These are phyloP conservation scores for Porodaedalea pini DNA, from an alignment of 1,284 basidiomycete genomes.

Conservation along the genomic window DNA sequence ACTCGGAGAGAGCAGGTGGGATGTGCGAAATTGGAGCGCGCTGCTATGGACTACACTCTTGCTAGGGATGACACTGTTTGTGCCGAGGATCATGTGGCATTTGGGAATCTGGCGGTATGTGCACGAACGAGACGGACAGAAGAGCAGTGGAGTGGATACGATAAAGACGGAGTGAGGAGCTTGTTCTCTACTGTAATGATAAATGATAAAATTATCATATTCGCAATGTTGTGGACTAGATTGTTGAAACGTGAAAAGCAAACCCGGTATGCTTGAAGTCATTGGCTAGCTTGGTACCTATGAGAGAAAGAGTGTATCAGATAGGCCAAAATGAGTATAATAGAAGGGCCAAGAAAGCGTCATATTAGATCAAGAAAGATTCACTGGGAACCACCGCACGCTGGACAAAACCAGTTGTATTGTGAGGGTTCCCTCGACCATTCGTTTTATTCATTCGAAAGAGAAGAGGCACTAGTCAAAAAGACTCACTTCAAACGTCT, in stretches of 20 bases:
- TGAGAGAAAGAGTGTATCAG: no score
- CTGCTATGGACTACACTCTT: constrained; percentile 65
- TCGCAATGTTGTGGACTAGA: background rate
- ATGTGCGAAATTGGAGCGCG: constrained; percentile 55
- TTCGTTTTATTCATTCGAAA: constrained; percentile 61
- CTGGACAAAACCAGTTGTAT: constrained; percentile 25
- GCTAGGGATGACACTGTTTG: constrained; percentile 59
- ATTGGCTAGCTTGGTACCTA: no score
- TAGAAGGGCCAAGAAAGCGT: constrained; percentile 33
- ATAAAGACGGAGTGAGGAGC: background rate
- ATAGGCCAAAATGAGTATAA: no score
- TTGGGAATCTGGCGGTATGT: constrained; percentile 69
- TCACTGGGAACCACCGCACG: constrained; percentile 49
- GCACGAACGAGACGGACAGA: constrained; percentile 51
- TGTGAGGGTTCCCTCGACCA: constrained; percentile 64
- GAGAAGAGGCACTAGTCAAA: background rate
- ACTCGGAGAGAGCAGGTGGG: constrained; percentile 61
- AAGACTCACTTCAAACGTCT: background rate
- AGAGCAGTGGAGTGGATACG: background rate
- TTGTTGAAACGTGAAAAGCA: no score
- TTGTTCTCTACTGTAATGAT: background rate
- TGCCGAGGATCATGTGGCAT: constrained; percentile 69
- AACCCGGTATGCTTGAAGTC: background rate
- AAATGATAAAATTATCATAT: background rate
- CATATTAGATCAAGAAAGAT: constrained; percentile 86